phyloP scores from a whole-genome alignment of 805 yeast genomes.

The Nadsonia fulvescens region DNA sequence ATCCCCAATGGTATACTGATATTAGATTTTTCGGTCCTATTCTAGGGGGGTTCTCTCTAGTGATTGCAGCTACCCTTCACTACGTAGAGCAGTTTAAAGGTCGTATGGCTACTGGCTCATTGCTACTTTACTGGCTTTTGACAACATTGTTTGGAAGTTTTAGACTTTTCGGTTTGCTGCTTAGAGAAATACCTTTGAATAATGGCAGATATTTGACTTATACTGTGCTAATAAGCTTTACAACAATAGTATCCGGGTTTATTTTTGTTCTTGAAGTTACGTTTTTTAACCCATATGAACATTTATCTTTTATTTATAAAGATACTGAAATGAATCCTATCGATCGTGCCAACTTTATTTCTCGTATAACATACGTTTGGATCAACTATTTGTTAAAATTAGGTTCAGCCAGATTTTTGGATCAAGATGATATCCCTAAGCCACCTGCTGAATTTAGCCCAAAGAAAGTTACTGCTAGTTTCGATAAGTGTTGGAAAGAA shows the following conservation, averaged over 20 bases:
- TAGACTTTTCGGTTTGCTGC: conserved; percentile 7
- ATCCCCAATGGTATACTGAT: conserved; percentile 9
- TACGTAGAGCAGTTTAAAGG: conserved; percentile 3
- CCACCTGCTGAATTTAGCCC: conserved; percentile 20
- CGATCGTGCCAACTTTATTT: conserved; percentile 31
- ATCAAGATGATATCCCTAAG: conserved; percentile 18
- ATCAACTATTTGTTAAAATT: conserved; percentile 38
- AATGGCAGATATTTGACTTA: conserved; percentile 1
- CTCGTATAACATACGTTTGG: conserved; percentile 39
- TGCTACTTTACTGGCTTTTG: conserved; percentile 2
- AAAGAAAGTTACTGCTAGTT: conserved; percentile 5
- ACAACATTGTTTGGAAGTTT: neutral
- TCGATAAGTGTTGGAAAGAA: conserved; percentile 11
- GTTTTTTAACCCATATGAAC: conserved; percentile 4
- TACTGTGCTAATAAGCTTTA: neutral
- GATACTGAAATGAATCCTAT: conserved; percentile 6
- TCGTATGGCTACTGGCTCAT: conserved; percentile 3
- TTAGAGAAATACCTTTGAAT: conserved; percentile 1
- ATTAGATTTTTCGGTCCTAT: conserved; percentile 8
- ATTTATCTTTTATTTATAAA: conserved; percentile 1
- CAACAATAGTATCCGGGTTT: conserved; percentile 3
- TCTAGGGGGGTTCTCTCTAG: conserved; percentile 8
- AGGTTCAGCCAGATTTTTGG: conserved; percentile 29
- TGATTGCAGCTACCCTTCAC: conserved; percentile 4
- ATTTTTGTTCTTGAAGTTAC: conserved; percentile 4